phyloP scores from a whole-genome alignment of 768 basidiomycete species.

The Rhizopogon vinicolor region DNA sequence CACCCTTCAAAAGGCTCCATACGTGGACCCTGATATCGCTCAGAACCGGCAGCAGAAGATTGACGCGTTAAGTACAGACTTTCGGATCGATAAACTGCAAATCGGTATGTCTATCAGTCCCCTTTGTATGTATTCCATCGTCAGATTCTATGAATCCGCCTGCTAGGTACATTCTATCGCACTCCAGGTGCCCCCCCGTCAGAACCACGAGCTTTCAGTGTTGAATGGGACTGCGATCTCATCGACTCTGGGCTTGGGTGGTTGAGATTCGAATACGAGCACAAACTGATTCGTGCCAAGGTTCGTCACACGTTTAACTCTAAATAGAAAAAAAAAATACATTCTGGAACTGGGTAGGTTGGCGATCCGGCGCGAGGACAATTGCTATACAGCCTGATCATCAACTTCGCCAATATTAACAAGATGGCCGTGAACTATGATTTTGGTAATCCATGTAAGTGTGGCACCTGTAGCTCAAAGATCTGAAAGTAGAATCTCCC shows the following conservation, averaged over 20 bases:
- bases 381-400: conserved; percentile 45
- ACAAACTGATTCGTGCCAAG: conserved; percentile 59
- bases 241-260: conserved; percentile 41
- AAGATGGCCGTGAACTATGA: conserved; percentile 61
- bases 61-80: conserved; percentile 36
- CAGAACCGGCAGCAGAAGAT: conserved; percentile 44
- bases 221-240: conserved; percentile 64
- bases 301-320: conserved; percentile 29
- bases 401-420: conserved; percentile 55
- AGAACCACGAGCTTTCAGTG: conserved; percentile 52
- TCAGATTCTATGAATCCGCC: neutral
- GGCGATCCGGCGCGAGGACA: conserved; percentile 52
- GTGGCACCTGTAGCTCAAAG: neutral
- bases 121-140: too few species aligned
- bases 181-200: conserved; percentile 19
- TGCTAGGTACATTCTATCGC: conserved; percentile 24
- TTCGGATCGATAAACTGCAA: conserved; percentile 61
- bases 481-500: conserved; percentile 8
- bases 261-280: conserved; percentile 62
- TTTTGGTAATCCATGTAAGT: conserved; percentile 57
- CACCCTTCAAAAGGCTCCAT: conserved; percentile 51
- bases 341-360: conserved; percentile 35
- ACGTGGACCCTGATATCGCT: conserved; percentile 49
- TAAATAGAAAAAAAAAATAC: too few species aligned
- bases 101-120: conserved; percentile 51